Evolutionary conservation across 2,329 filamentous ascomycete species (phyloP).

Genomic region (Aspergillus luchuensis): DNA sequence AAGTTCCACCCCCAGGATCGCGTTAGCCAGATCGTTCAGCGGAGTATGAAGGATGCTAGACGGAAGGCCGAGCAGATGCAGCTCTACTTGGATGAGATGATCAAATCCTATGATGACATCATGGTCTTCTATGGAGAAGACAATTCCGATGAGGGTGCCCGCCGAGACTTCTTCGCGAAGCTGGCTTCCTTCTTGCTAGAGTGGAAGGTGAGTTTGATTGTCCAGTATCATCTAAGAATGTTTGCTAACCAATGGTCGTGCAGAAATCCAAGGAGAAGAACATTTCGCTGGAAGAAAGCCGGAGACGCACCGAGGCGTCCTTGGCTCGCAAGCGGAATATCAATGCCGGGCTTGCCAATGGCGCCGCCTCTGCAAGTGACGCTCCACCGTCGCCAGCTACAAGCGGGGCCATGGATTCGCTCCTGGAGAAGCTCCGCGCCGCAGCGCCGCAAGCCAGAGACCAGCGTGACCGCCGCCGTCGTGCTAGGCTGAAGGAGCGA

Average conservation of each 20-base stretch:
- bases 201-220: conserved; percentile 69
- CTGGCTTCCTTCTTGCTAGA: conserved; percentile 85
- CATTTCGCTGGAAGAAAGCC: conserved; percentile 74
- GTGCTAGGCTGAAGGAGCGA: conserved; percentile 84
- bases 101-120: conserved; percentile 87
- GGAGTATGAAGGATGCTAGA: conserved; percentile 93
- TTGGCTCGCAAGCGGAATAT: conserved; percentile 76
- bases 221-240: conserved; percentile 3
- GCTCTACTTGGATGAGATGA: conserved; percentile 91
- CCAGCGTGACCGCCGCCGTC: conserved; percentile 81
- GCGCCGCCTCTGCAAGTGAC: conserved; percentile 46
- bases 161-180: conserved; percentile 93
- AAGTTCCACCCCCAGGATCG: conserved; percentile 98
- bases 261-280: conserved; percentile 93
- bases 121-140: conserved; percentile 98
- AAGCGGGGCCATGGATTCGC: conserved; percentile 91
- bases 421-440: conserved; percentile 91
- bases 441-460: conserved; percentile 88
- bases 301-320: conserved; percentile 82
- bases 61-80: conserved; percentile 95
- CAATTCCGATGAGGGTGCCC: conserved; percentile 83
- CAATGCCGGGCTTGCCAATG: conserved; percentile 67
- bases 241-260: conserved; percentile 14
- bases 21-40: conserved; percentile 85
- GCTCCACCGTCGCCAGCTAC: conserved; percentile 66